Conservation (phyloP, 1,284 basidiomycete genomes). For the Ganoderma boninense region DNA sequence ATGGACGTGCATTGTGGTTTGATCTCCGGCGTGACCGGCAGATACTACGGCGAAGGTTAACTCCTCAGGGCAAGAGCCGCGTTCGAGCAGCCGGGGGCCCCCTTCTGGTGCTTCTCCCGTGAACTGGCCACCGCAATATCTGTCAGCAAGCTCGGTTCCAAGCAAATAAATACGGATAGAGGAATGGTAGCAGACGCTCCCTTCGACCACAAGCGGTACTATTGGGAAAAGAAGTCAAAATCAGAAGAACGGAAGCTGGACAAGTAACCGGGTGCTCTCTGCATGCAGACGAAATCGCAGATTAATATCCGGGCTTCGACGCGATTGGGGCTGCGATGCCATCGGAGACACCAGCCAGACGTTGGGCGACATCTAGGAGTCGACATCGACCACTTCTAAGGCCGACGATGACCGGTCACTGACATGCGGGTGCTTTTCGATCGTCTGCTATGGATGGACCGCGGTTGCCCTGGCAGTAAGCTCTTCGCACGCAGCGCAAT, state of each 20-base stretch:
- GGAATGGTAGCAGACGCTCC: background rate
- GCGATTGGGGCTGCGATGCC: background rate
- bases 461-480: background rate
- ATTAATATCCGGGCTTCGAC: background rate
- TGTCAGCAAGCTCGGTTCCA: constrained; percentile 1
- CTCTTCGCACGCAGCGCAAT: background rate
- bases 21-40: background rate
- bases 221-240: background rate
- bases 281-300: background rate
- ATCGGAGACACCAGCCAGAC: background rate
- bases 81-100: background rate
- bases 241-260: constrained; percentile 9
- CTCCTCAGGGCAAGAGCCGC: constrained; percentile 1
- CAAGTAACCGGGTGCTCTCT: background rate
- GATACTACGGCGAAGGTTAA: background rate
- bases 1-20: background rate
- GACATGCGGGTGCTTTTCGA: background rate
- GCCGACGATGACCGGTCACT: constrained; percentile 2
- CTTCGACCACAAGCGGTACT: background rate
- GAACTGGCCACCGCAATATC: background rate
- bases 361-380: background rate
- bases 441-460: background rate
- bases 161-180: background rate
- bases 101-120: constrained; percentile 13
- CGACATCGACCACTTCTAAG: constrained; percentile 3